Percentiles rank a stretch among this genome's conserved stretches.
Evolutionary conservation across 1,139 yeast species (phyloP).

Genomic region (Lodderomyces oxycetoniae): DNA sequence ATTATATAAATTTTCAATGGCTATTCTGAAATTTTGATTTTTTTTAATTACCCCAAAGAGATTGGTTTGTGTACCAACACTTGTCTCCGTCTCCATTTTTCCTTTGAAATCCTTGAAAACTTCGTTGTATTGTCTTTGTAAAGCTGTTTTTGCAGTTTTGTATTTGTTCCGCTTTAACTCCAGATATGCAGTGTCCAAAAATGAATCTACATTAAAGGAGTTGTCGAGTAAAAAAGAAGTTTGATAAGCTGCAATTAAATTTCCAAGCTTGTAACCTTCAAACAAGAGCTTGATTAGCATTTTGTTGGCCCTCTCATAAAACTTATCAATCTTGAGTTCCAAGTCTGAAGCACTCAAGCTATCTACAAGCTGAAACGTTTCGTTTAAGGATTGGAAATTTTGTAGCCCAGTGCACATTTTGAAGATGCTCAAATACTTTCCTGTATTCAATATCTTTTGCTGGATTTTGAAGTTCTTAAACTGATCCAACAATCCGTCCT

Average conservation of each 20-base stretch:
- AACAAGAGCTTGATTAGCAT: constrained; percentile 55
- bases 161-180: constrained; percentile 34
- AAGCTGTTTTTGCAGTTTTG: constrained; percentile 27
- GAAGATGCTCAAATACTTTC: constrained; percentile 76
- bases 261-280: constrained; percentile 54
- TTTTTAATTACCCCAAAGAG: constrained; percentile 14
- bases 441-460: constrained; percentile 69
- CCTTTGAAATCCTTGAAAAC: constrained; percentile 9
- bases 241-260: constrained; percentile 47
- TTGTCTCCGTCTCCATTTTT: constrained; percentile 13
- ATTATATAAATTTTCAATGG: constrained; percentile 44
- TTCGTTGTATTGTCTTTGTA: constrained; percentile 24
- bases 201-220: constrained; percentile 47
- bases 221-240: constrained; percentile 46
- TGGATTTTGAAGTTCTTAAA: constrained; percentile 54
- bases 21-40: constrained; percentile 29
- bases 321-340: constrained; percentile 53
- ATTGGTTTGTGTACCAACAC: constrained; percentile 6
- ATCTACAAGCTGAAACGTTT: constrained; percentile 25
- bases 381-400: constrained; percentile 22
- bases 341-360: constrained; percentile 57
- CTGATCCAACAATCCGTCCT: constrained; percentile 72
- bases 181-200: constrained; percentile 31
- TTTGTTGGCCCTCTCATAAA: constrained; percentile 66
- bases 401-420: constrained; percentile 51